Base-by-base conservation (phyloP, 805 yeast genomes). In the Yueomyces sp. region DNA sequence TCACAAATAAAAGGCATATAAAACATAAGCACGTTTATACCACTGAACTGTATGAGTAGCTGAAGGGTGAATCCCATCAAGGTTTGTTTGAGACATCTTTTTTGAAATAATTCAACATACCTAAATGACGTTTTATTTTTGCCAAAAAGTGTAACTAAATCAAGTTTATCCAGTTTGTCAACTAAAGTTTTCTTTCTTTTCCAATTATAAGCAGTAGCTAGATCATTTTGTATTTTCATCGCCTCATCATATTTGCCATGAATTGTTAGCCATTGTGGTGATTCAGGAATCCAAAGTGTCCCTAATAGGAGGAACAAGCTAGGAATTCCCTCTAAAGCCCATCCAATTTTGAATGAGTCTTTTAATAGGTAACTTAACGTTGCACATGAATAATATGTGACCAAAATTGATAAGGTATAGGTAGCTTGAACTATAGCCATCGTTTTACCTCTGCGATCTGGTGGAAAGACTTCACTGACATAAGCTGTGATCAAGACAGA, bases 311-410 rank as follows among this genome's bases (percentile, higher is more conserved):
- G 49, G 48, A 80, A 28, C 51, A 69, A 32, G 51, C 72, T 67
- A 59, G 87, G 69, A 59, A 79, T 51, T 58, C 73, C 60, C 64
- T 73, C 69, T 64, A 82, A 38, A 54, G 75, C 66, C 83, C 88
- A 69, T 45, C 77, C 82, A 27, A 74, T 56, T 53, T 88, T 27
- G 19, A 36, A 36, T 7, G 42, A 12, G n/a, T 12, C 3, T 3
- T n/a, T 28, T 4, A 6, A 28, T n/a, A 64, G 4, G 9, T 30
- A 30, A 67, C 67, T 56, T 69, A 76, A 12, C 5, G 70, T 69
- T 48, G 70, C 68, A 11, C 73, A 65, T 4, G 74, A 53, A 42
- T 71, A 76, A 53, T 72, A 76, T 57, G 77, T 76, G 45, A 70
- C 54, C 68, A 77, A 63, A 42, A 77, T 76, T 33, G 82, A 81